Percentiles rank a stretch among this genome's conserved stretches.
phyloP scores from a whole-genome alignment of 495 filamentous ascomycete genomes.

The Podospora pseudocomata region DNA sequence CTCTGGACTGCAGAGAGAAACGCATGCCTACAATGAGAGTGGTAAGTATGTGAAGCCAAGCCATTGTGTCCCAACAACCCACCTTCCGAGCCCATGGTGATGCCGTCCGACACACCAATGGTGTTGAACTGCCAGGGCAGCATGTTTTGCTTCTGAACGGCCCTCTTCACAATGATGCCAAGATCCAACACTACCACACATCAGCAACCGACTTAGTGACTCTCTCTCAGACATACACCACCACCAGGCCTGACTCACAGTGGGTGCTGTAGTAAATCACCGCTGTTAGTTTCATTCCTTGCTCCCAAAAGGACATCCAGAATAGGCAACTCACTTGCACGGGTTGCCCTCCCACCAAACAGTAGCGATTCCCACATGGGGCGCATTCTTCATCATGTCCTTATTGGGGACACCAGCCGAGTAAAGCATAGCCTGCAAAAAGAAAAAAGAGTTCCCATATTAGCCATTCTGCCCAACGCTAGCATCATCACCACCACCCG shows the following conservation, averaged over 20 bases:
- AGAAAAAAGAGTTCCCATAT: neutral
- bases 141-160: conserved; percentile 78
- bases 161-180: conserved; percentile 83
- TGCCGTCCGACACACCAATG: conserved; percentile 87
- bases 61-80: conserved; percentile 15
- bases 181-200: conserved; percentile 69
- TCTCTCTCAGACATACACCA: neutral
- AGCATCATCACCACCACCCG: neutral
- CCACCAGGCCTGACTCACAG: conserved; percentile 31
- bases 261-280: conserved; percentile 37
- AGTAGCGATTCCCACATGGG: conserved; percentile 83
- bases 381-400: conserved; percentile 82
- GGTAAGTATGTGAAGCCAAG: neutral
- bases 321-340: conserved; percentile 48
- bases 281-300: conserved; percentile 16
- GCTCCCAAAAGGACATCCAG: neutral
- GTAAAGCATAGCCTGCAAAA: conserved; percentile 82
- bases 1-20: conserved; percentile 90
- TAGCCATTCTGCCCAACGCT: conserved; percentile 6
- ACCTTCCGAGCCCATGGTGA: conserved; percentile 97
- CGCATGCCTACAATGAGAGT: conserved; percentile 69
- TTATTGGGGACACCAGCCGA: conserved; percentile 83
- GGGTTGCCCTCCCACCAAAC: conserved; percentile 99
- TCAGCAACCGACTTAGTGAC: neutral
- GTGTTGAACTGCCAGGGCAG: conserved; percentile 93